phyloP scores from a whole-genome alignment of 371 early-diverging fungal genomes.

The Conidiobolus incongruus region DNA sequence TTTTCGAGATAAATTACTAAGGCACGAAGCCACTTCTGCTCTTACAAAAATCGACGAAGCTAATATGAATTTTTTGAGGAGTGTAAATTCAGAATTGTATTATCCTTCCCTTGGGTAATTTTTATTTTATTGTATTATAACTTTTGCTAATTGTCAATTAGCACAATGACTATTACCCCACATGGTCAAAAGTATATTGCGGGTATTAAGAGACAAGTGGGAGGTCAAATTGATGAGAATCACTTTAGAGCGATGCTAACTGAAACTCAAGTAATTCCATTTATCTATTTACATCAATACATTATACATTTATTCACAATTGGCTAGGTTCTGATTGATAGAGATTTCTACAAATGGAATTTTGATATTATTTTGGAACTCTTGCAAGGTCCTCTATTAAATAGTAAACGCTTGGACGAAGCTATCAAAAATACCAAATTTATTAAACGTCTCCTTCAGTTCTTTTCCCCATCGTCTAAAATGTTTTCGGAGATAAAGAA shows the following conservation, averaged over 20 bases:
- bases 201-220: slow-evolving; percentile 36
- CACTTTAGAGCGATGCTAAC: slow-evolving; percentile 34
- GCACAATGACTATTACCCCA: neutral
- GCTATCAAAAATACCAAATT: slow-evolving; percentile 48
- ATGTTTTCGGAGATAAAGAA: slow-evolving; percentile 43
- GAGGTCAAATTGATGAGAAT: slow-evolving; percentile 52
- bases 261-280: slow-evolving; percentile 37
- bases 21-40: slow-evolving; percentile 52
- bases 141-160: neutral
- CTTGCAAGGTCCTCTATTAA: slow-evolving; percentile 47
- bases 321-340: slow-evolving; percentile 29
- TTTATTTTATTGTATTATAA: neutral
- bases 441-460: slow-evolving; percentile 44
- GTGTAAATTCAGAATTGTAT: slow-evolving; percentile 7
- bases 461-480: slow-evolving; percentile 48
- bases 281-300: neutral
- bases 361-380: slow-evolving; percentile 58
- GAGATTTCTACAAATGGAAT: slow-evolving; percentile 61
- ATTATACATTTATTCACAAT: neutral
- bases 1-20: slow-evolving; percentile 46
- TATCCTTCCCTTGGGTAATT: neutral
- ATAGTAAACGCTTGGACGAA: slow-evolving; percentile 54
- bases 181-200: slow-evolving; percentile 17
- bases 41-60: slow-evolving; percentile 47
- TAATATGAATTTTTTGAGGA: slow-evolving; percentile 11